Percentiles rank a stretch among this genome's conserved stretches.
Conservation (phyloP, 768 basidiomycete species). For the Plicaturopsis crispa region DNA sequence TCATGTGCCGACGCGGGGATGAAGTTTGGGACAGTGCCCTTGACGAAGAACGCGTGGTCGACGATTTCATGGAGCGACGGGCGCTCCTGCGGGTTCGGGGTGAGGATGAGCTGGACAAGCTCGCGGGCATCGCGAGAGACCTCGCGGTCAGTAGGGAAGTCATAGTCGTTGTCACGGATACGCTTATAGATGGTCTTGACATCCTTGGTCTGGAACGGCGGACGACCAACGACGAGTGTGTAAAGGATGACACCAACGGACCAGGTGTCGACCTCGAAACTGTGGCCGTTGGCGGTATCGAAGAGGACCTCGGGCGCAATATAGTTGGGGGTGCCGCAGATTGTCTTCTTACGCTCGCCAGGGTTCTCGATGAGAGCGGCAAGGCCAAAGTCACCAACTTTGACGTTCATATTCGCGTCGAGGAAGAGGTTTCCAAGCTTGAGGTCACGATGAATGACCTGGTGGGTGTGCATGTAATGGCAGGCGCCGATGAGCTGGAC, state of each 20-base stretch:
- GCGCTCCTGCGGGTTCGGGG: constrained; percentile 73
- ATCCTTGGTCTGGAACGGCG: constrained; percentile 97
- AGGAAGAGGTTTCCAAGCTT: constrained; percentile 95
- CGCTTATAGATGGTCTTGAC: constrained; percentile 97
- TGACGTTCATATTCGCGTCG: constrained; percentile 87
- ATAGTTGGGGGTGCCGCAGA: constrained; percentile 98
- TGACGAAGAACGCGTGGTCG: constrained; percentile 75
- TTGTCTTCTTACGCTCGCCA: constrained; percentile 97
- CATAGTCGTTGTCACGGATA: constrained; percentile 90
- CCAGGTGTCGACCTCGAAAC: constrained; percentile 98
- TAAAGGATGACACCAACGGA: constrained; percentile 96
- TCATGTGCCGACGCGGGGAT: constrained; percentile 80
- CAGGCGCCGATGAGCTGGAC: constrained; percentile 94
- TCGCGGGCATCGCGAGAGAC: constrained; percentile 68
- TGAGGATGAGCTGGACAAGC: constrained; percentile 80
- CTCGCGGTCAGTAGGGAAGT: constrained; percentile 73
- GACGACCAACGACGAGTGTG: constrained; percentile 89
- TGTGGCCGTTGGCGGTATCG: constrained; percentile 92
- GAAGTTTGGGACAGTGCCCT: constrained; percentile 72
- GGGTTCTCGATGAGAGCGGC: constrained; percentile 95
- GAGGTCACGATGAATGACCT: constrained; percentile 96
- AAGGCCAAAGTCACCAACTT: constrained; percentile 95
- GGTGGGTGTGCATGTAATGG: constrained; percentile 94
- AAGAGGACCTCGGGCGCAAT: constrained; percentile 97
- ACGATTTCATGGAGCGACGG: constrained; percentile 84